phyloP scores from a whole-genome alignment of 345 rosid genomes.

The Luvunga scandens region DNA sequence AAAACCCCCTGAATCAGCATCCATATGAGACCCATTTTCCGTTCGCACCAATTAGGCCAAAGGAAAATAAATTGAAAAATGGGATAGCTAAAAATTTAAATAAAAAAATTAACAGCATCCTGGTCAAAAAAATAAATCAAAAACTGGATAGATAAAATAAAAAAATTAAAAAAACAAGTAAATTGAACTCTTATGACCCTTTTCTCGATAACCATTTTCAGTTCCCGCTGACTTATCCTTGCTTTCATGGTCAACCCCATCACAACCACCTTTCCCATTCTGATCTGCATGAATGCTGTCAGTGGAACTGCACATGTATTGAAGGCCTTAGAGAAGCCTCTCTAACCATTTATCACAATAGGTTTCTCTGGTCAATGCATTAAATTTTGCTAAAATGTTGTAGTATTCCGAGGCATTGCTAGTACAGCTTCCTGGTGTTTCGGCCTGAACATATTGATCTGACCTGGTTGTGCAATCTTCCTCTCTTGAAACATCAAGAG shows the following conservation, averaged over 20 bases:
- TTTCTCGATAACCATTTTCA: slow-evolving; percentile 45
- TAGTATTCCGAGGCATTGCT: slow-evolving; percentile 43
- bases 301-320: slow-evolving; percentile 53
- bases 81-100: not conserved
- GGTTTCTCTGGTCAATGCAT: slow-evolving; percentile 65
- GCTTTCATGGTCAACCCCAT: slow-evolving; percentile 28
- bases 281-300: slow-evolving; percentile 34
- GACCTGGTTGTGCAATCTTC: slow-evolving; percentile 42
- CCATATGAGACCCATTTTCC: slow-evolving; percentile 6
- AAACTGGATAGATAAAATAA: not conserved
- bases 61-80: not conserved
- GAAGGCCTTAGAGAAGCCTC: slow-evolving; percentile 80
- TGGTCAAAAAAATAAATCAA: too few species aligned
- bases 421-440: slow-evolving; percentile 84
- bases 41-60: not conserved
- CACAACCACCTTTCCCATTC: slow-evolving; percentile 39
- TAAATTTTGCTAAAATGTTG: slow-evolving; percentile 51
- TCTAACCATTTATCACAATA: slow-evolving; percentile 88
- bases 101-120: too few species aligned
- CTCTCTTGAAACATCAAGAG: slow-evolving; percentile 77
- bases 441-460: slow-evolving; percentile 50
- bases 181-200: slow-evolving; percentile 41
- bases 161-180: not conserved
- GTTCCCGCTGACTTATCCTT: slow-evolving; percentile 23
- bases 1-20: not conserved